A percentile compares a stretch with the other conserved stretches of the same genome.
These are phyloP conservation scores for Colletotrichum gloeosporioides DNA, from an alignment of 2,329 filamentous ascomycete species.

Conservation along the genomic window DNA sequence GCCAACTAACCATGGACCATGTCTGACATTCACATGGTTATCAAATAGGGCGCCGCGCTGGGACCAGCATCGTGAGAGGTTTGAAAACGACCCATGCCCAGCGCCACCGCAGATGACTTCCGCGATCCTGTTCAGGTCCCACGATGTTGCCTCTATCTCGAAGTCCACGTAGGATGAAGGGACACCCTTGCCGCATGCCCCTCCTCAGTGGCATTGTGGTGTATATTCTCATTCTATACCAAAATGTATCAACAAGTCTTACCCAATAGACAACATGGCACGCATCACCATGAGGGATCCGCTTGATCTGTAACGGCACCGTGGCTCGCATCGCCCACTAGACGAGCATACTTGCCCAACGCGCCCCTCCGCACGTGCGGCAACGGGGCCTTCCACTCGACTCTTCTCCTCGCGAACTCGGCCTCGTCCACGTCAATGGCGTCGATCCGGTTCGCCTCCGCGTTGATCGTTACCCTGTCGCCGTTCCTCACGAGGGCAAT, in stretches of 20 bases:
- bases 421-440: conserved; percentile 67
- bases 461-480: conserved; percentile 86
- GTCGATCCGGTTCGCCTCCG: conserved; percentile 78
- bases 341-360: conserved; percentile 85
- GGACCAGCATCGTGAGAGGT: neutral
- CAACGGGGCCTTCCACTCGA: conserved; percentile 73
- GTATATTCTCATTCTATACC: neutral
- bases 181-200: neutral
- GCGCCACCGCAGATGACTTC: neutral
- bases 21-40: neutral
- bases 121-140: neutral
- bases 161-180: neutral
- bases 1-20: neutral
- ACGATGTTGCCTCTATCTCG: neutral
- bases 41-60: neutral
- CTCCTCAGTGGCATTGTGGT: neutral
- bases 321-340: conserved; percentile 91
- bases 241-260: neutral
- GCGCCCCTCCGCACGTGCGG: conserved; percentile 80
- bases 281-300: conserved; percentile 27
- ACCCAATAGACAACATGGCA: neutral
- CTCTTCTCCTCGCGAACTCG: conserved; percentile 70
- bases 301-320: conserved; percentile 82
- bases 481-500: conserved; percentile 84
- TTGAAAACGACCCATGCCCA: neutral